phyloP scores from a whole-genome alignment of 768 basidiomycete genomes.

The Suillus discolor region DNA sequence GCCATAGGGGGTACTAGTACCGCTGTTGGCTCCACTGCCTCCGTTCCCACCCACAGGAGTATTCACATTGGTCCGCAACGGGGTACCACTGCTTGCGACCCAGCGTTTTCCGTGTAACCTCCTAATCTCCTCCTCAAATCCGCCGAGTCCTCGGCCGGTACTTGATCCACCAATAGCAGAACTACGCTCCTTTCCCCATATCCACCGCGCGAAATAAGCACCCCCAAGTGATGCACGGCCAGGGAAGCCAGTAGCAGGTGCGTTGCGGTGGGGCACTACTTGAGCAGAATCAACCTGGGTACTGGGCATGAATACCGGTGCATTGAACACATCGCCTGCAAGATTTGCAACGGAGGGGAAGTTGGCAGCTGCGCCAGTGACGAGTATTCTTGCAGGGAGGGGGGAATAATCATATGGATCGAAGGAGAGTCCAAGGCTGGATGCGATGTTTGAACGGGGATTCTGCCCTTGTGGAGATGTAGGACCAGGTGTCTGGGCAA shows the following conservation, averaged over 20 bases:
- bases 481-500: slow-evolving; percentile 31
- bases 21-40: slow-evolving; percentile 60
- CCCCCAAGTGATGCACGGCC: slow-evolving; percentile 71
- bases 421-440: slow-evolving; percentile 66
- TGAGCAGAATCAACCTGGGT: slow-evolving; percentile 82
- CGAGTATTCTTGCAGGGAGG: slow-evolving; percentile 66
- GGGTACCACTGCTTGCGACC: slow-evolving; percentile 62
- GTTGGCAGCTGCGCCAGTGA: slow-evolving; percentile 80
- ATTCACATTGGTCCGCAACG: slow-evolving; percentile 63
- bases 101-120: slow-evolving; percentile 74
- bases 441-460: slow-evolving; percentile 24
- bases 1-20: slow-evolving; percentile 68
- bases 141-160: slow-evolving; percentile 44
- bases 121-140: slow-evolving; percentile 81
- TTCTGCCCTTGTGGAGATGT: slow-evolving; percentile 12
- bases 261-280: slow-evolving; percentile 67
- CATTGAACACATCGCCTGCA: slow-evolving; percentile 82
- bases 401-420: slow-evolving; percentile 76
- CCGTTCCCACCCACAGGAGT: slow-evolving; percentile 35
- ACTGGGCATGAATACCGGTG: slow-evolving; percentile 72
- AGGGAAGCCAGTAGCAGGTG: slow-evolving; percentile 70
- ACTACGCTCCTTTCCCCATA: slow-evolving; percentile 70
- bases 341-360: slow-evolving; percentile 83
- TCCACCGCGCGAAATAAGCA: slow-evolving; percentile 84
- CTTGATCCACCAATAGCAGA: slow-evolving; percentile 33